Evolutionary conservation across 441 rosid species (phyloP).

Genomic region (Brassica hybrid): DNA sequence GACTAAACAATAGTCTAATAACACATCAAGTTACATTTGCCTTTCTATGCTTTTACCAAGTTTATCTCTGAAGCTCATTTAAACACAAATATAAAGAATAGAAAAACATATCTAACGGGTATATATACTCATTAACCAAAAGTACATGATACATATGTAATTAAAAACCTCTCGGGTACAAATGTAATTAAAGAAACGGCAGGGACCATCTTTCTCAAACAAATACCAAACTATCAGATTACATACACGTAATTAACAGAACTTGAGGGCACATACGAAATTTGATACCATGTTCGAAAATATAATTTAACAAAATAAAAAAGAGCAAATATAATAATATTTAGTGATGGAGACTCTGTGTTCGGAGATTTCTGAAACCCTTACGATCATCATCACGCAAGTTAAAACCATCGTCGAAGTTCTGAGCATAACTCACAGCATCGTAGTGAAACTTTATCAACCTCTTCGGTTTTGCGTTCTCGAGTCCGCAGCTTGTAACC

Average conservation of each 20-base stretch:
- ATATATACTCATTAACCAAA: slow-evolving; percentile 1
- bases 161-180: not conserved
- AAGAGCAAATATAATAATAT: not conserved
- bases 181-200: not conserved
- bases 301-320: not conserved
- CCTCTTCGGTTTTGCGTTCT: slow-evolving; percentile 46
- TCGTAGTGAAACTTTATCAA: slow-evolving; percentile 68
- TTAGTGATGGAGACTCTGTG: slow-evolving; percentile 4
- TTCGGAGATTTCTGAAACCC: slow-evolving; percentile 13
- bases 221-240: not conserved
- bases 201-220: not conserved
- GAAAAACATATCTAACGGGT: not conserved
- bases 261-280: not conserved
- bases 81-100: not conserved
- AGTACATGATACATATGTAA: not conserved
- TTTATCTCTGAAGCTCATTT: not conserved
- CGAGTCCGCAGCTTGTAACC: slow-evolving; percentile 48
- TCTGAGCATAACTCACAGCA: slow-evolving; percentile 75
- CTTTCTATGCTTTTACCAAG: not conserved
- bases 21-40: not conserved
- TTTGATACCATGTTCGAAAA: not conserved
- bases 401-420: slow-evolving; percentile 69
- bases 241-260: not conserved
- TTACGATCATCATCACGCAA: slow-evolving; percentile 29
- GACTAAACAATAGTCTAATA: too few relatives aligned